phyloP scores from a whole-genome alignment of 805 yeast species.

The Myxozyma nipponensis region DNA sequence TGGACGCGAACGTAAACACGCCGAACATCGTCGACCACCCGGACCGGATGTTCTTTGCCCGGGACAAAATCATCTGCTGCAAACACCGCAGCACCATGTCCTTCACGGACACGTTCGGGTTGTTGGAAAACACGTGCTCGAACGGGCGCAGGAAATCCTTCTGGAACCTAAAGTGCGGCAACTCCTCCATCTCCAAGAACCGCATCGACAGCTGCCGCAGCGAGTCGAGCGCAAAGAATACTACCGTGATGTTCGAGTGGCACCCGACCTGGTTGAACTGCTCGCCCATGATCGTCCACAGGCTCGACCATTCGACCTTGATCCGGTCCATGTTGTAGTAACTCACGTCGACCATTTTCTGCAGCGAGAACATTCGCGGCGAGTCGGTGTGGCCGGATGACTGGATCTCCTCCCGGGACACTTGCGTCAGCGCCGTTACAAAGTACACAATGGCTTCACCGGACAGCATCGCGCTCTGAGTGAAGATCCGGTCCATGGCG shows the following conservation, averaged over 20 bases:
- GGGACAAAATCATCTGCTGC: constrained; percentile 75
- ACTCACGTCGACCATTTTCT: constrained; percentile 94
- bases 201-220: constrained; percentile 88
- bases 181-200: constrained; percentile 88
- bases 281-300: constrained; percentile 91
- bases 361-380: constrained; percentile 89
- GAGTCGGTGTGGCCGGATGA: constrained; percentile 75
- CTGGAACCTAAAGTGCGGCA: constrained; percentile 93
- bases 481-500: constrained; percentile 78
- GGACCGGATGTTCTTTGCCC: constrained; percentile 70
- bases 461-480: constrained; percentile 70
- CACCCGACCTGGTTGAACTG: constrained; percentile 84
- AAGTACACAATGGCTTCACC: constrained; percentile 85
- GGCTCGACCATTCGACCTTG: constrained; percentile 91
- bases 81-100: constrained; percentile 89
- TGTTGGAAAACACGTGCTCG: constrained; percentile 68
- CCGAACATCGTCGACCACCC: constrained; percentile 93
- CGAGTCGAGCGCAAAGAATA: constrained; percentile 89
- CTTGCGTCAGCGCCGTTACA: constrained; percentile 80
- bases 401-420: constrained; percentile 85
- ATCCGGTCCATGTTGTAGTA: constrained; percentile 96
- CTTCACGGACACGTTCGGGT: constrained; percentile 64
- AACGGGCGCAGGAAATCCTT: constrained; percentile 90
- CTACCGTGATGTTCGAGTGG: constrained; percentile 68
- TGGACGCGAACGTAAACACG: constrained; percentile 71